Evolutionary conservation across 2,329 filamentous ascomycete species (phyloP).

Genomic region (Myotisia sp.): DNA sequence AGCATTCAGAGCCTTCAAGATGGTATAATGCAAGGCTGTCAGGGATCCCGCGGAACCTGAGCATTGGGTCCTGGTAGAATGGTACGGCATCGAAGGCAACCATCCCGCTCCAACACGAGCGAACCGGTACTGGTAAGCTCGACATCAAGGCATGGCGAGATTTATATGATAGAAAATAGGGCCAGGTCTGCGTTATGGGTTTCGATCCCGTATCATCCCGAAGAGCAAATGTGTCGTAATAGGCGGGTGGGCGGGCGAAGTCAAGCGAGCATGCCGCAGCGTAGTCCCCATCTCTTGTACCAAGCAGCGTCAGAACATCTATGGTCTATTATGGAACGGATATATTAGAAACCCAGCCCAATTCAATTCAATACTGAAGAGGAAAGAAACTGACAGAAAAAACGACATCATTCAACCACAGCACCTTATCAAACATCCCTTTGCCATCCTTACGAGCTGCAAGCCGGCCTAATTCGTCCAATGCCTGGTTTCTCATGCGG

Average conservation of each 20-base stretch:
- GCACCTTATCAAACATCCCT: conserved; percentile 39
- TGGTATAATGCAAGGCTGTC: conserved; percentile 42
- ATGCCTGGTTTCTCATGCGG: conserved; percentile 47
- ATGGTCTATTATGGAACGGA: conserved; percentile 28
- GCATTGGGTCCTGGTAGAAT: conserved; percentile 15
- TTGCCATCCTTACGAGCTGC: conserved; percentile 33
- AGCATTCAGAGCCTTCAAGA: conserved; percentile 66
- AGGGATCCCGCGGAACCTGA: conserved; percentile 50
- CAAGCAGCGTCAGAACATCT: conserved; percentile 43
- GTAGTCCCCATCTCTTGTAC: conserved; percentile 45
- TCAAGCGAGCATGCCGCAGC: conserved; percentile 58
- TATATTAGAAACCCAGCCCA: conserved; percentile 1
- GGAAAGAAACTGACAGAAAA: conserved; percentile 23
- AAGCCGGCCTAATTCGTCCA: conserved; percentile 41
- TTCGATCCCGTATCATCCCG: conserved; percentile 52
- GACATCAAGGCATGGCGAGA: conserved; percentile 11
- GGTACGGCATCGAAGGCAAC: conserved; percentile 13
- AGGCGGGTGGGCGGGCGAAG: conserved; percentile 51
- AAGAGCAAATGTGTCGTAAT: conserved; percentile 62
- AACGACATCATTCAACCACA: conserved; percentile 42
- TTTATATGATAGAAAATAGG: conserved; percentile 31
- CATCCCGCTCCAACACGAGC: conserved; percentile 13
- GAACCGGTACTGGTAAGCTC: conserved; percentile 8
- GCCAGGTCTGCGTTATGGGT: conserved; percentile 51
- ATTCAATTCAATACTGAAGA: background rate